phyloP scores from a whole-genome alignment of 2,329 filamentous ascomycete species.

The Lojkania enalia region DNA sequence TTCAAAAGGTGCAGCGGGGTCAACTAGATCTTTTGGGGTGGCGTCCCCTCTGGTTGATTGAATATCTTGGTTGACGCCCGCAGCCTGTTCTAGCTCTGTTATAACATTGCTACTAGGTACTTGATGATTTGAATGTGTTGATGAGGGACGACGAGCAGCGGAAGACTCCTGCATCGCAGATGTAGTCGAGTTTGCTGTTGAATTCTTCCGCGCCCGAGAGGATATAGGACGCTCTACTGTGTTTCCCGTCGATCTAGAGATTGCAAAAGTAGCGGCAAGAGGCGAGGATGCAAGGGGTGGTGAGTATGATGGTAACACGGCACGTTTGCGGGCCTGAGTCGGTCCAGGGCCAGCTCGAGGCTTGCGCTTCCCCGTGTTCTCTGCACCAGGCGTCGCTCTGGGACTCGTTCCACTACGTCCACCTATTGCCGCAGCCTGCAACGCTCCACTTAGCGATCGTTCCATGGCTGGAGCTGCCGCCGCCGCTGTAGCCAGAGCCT shows the following conservation, averaged over 20 bases:
- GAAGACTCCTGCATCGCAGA: slow-evolving; percentile 57
- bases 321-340: slow-evolving; percentile 71
- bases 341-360: slow-evolving; percentile 68
- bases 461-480: slow-evolving; percentile 59
- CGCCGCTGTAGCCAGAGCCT: slow-evolving; percentile 48
- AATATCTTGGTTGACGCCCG: slow-evolving; percentile 30
- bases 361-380: slow-evolving; percentile 64
- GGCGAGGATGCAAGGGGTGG: slow-evolving; percentile 77
- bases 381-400: slow-evolving; percentile 66
- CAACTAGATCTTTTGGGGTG: slow-evolving; percentile 36
- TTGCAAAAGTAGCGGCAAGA: slow-evolving; percentile 65
- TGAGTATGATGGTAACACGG: slow-evolving; percentile 59
- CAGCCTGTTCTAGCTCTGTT: slow-evolving; percentile 38
- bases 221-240: slow-evolving; percentile 63
- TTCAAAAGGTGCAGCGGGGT: slow-evolving; percentile 49
- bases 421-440: slow-evolving; percentile 53
- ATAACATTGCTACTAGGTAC: slow-evolving; percentile 31
- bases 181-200: slow-evolving; percentile 46
- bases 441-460: slow-evolving; percentile 64
- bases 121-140: slow-evolving; percentile 41
- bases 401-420: slow-evolving; percentile 60
- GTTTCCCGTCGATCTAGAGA: slow-evolving; percentile 57
- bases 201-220: slow-evolving; percentile 75
- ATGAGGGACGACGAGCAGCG: slow-evolving; percentile 37
- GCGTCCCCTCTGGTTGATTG: slow-evolving; percentile 26